Base-by-base conservation (phyloP, 768 basidiomycete genomes). In the Obba rivulosa region DNA sequence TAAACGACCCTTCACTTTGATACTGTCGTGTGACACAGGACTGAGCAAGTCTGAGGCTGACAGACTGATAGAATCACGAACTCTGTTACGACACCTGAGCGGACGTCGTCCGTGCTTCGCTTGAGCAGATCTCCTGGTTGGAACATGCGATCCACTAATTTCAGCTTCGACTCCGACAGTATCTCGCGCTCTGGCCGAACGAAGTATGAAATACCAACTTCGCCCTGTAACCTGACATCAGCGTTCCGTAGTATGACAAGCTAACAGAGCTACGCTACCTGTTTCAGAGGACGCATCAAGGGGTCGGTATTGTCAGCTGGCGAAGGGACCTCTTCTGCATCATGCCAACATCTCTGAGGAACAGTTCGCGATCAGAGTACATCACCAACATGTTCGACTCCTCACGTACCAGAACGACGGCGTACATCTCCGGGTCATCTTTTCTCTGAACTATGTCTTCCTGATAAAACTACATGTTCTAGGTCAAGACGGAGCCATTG, bases 331-430 rank as follows among this genome's bases (percentile, higher is more conserved):
- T 90, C 88, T 54, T 93, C 90, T 9, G 83, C 81, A 62, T 92
- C 89, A 53, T 89, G 85, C 92, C 91, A 93, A 58, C 85, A 89
- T 67, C 88, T 80, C 91, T 93, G 61, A 8, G 44, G 22, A n/a
- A 22, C 43, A 42, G 35, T 24, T 53, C 25, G 34, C 25, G 17
- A 25, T 48, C 35, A 54, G 13, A 5, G 36, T 23, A 28, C 37
- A 37, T 21, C 34, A 23, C 20, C 2, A 34, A 18, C 39, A 18
- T 25, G 37, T 13, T 25, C 23, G 25, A 34, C 49, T n/a, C 54
- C 20, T 49, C 42, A 57, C 72, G 51, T 62, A 88, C 89, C 67
- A 90, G 64, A 42, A 92, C 82, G 53, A 87, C 72, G 23, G 79
- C 87, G 56, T 74, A 69, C 22, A 70, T 62, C 43, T 64, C 61